phyloP scores from a whole-genome alignment of 2,329 filamentous ascomycete genomes.

The Tolypocladium cylindrosporum region DNA sequence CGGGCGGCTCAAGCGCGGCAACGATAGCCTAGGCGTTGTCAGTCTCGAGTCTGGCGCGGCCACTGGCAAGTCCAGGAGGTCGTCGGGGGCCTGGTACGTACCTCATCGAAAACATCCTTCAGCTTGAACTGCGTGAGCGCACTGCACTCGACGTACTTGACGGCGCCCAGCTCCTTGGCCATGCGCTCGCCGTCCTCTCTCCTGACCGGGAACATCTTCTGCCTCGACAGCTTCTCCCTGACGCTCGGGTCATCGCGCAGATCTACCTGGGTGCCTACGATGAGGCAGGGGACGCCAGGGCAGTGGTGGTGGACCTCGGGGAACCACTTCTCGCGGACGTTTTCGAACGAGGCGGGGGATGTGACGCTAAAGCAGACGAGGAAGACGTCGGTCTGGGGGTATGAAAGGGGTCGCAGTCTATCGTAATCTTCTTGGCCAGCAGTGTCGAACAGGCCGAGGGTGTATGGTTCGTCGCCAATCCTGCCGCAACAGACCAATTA shows the following conservation, averaged over 20 bases:
- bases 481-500: constrained; percentile 35
- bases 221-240: constrained; percentile 82
- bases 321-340: constrained; percentile 98
- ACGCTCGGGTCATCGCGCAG: constrained; percentile 82
- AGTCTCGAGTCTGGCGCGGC: constrained; percentile 1
- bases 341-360: constrained; percentile 95
- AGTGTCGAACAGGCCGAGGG: constrained; percentile 93
- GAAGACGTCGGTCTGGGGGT: constrained; percentile 97
- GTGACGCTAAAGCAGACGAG: constrained; percentile 98
- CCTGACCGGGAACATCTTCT: constrained; percentile 89
- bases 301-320: constrained; percentile 98
- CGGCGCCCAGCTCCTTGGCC: constrained; percentile 93
- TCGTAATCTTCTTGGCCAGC: constrained; percentile 99
- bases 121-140: constrained; percentile 96
- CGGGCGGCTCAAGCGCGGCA: constrained; percentile 81
- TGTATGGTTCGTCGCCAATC: constrained; percentile 99
- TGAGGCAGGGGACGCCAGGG: constrained; percentile 92
- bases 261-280: constrained; percentile 96
- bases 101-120: constrained; percentile 99
- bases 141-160: constrained; percentile 98
- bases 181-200: constrained; percentile 92
- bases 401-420: constrained; percentile 88
- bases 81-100: constrained; percentile 30
- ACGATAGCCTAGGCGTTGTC: constrained; percentile 68
- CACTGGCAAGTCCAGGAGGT: background rate